Evolutionary conservation across 2,329 filamentous ascomycete genomes (phyloP), one percentile per base, ranked within the genome.

Genomic region (Lachnellula suecica): DNA sequence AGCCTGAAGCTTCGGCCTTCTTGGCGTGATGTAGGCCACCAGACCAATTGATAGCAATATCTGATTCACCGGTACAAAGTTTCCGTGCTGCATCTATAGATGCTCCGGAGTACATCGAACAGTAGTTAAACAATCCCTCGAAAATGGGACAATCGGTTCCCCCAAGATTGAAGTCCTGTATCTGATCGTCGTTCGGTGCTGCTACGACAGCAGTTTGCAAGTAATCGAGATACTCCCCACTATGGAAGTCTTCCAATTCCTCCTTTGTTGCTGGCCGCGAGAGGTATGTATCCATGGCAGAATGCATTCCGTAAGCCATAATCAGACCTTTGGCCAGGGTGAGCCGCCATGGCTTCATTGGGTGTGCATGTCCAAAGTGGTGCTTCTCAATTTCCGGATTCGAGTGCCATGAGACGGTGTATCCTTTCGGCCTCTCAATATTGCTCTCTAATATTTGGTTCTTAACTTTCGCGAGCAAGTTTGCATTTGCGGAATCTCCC

Each of bases 331-430:
- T 97, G 51, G 94, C 95, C 50, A 99, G 80, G 15, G 92, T 97
- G 59, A 99, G 76, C 31, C 94, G 89, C 93, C 94, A 97, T 53
- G 94, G 94, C 71, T 99, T 99, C 94, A 99, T 99, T 19, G 94
- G 94, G 75, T 99, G 94, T 9, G 90, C 92, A 73, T 90, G 88
- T 60, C 94, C 94, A 70, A 99, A 99, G 71, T 99, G 94, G 72
- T 97, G 93, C 68, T 89, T 88, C 74, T 99, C 94, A 69, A 97
- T 95, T 54, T 90, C 85, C 1, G 92, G 89, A 66, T 97, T 97
- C 73, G 91, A 91, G 70, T 99, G 94, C 72, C 92, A 97, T 9
- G 93, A 97, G 43, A 99, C 93, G 27, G 82, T 91, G 73, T 95
- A 92, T 61, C 91, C 92, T 66, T 88, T 86, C 2, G 93, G 92